Conservation (phyloP, 495 filamentous ascomycete species). For the Neurospora sp. region DNA sequence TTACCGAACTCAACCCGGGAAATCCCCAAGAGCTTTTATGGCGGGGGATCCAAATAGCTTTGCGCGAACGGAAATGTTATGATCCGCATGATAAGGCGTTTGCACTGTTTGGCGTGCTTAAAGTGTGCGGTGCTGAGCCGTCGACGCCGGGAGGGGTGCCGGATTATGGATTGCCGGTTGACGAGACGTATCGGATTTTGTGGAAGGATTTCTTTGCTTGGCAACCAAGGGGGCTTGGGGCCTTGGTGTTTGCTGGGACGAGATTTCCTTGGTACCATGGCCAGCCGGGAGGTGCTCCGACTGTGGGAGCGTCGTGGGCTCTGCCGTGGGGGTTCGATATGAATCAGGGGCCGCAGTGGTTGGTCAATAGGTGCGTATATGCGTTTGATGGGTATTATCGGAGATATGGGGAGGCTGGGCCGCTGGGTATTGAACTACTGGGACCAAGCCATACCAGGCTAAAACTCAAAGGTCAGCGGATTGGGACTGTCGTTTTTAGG, state of each 20-base stretch:
- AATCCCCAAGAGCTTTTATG: neutral
- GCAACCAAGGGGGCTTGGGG: neutral
- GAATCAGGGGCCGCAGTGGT: neutral
- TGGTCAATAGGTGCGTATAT: neutral
- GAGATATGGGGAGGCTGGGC: neutral
- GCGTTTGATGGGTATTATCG: neutral
- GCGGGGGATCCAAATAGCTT: neutral
- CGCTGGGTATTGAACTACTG: neutral
- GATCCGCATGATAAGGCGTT: neutral
- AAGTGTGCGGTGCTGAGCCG: neutral
- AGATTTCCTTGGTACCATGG: neutral
- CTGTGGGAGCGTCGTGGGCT: neutral
- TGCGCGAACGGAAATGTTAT: neutral
- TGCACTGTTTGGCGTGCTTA: neutral
- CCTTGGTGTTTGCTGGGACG: neutral
- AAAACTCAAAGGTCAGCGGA: neutral
- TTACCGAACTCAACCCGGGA: neutral
- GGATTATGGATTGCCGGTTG: neutral
- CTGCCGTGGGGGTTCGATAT: neutral
- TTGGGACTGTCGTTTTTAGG: neutral
- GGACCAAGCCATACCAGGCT: neutral
- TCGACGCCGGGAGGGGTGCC: neutral
- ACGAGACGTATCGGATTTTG: neutral
- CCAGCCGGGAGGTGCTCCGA: neutral
- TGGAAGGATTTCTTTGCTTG: neutral